These are phyloP conservation scores for Seminavis robusta DNA, from an alignment of 108 stramenopile genomes.

Conservation along the genomic window DNA sequence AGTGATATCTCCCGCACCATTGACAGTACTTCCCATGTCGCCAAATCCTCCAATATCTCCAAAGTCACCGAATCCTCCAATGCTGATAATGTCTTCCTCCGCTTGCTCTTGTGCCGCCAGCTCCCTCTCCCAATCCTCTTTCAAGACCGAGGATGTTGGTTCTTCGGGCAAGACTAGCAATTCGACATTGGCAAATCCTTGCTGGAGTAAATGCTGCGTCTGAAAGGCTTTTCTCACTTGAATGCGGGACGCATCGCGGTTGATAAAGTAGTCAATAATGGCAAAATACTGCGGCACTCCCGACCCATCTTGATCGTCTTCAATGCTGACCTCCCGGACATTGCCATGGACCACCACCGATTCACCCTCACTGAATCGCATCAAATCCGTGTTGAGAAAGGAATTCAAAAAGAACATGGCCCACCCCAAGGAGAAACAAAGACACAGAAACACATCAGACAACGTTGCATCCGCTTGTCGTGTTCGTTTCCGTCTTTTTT, in stretches of 20 bases:
- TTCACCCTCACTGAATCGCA: conserved; percentile 16
- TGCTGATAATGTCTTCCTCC: conserved; percentile 12
- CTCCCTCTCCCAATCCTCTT: conserved; percentile 29
- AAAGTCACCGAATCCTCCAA: neutral
- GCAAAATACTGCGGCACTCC: conserved; percentile 48
- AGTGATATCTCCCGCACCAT: too few species aligned
- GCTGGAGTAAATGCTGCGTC: conserved; percentile 32
- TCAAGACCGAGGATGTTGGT: conserved; percentile 34
- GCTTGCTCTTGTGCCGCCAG: conserved; percentile 19
- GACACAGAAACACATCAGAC: conserved; percentile 48
- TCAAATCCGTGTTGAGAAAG: conserved; percentile 7
- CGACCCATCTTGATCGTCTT: conserved; percentile 29
- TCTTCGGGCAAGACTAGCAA: conserved; percentile 40
- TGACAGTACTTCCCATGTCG: conserved; percentile 9
- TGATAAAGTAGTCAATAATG: conserved; percentile 43
- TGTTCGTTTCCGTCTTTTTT: neutral
- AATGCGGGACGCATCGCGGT: conserved; percentile 10
- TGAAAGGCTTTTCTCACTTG: conserved; percentile 50
- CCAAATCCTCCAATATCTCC: conserved; percentile 9
- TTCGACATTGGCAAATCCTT: conserved; percentile 57
- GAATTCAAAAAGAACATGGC: conserved; percentile 25
- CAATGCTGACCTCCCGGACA: conserved; percentile 35
- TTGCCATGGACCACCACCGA: conserved; percentile 26
- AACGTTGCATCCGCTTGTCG: too few species aligned
- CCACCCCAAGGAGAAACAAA: conserved; percentile 47